Evolutionary conservation across 2,329 filamentous ascomycete genomes (phyloP).

Genomic region (Fusarium fracticaudum): DNA sequence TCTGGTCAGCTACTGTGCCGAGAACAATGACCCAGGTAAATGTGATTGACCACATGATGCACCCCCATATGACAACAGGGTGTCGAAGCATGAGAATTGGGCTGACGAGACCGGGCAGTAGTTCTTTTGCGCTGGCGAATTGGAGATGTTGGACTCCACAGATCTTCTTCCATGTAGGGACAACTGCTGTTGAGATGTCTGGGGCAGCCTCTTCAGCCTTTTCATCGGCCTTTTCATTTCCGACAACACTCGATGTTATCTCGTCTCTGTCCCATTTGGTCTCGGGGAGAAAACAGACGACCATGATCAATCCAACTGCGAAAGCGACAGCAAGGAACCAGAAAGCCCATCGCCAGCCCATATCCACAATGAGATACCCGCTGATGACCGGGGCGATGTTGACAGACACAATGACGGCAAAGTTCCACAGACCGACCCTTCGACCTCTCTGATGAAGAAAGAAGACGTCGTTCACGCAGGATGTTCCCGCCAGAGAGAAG

Average conservation of each 20-base stretch:
- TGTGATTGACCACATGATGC: conserved; percentile 3
- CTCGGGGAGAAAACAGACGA: not conserved
- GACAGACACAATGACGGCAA: not conserved
- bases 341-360: conserved; percentile 5
- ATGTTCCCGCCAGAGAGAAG: not conserved
- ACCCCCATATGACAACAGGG: not conserved
- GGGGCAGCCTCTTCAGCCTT: not conserved
- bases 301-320: not conserved
- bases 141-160: not conserved
- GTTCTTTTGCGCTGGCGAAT: not conserved
- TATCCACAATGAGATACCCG: conserved; percentile 1
- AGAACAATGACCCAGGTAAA: conserved; percentile 9
- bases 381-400: conserved; percentile 1
- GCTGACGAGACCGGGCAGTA: not conserved
- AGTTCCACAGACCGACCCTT: conserved; percentile 1
- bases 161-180: not conserved
- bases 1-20: not conserved
- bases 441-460: not conserved
- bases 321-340: not conserved
- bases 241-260: not conserved
- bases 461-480: not conserved
- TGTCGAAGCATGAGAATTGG: not conserved
- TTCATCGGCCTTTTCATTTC: not conserved
- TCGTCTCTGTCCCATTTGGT: not conserved
- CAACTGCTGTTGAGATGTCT: not conserved